Conservation (phyloP, 495 filamentous ascomycete genomes). For the Parathielavia hyrcaniae region DNA sequence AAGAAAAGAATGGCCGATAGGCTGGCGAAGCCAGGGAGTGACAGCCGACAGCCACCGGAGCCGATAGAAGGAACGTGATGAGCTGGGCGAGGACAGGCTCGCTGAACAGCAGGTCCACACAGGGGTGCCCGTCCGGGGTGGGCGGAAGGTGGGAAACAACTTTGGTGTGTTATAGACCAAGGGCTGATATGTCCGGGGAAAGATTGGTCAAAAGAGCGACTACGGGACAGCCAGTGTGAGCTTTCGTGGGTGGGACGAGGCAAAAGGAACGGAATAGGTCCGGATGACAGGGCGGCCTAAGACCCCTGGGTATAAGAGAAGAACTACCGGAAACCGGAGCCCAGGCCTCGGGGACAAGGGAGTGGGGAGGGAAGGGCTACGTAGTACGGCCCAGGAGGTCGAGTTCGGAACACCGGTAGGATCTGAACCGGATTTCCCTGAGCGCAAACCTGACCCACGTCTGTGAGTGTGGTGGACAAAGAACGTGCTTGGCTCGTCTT, state of each 20-base stretch:
- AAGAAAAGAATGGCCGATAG: constrained; percentile 11
- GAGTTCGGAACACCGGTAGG: constrained; percentile 48
- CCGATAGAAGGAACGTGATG: constrained; percentile 40
- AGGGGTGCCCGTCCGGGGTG: constrained; percentile 34
- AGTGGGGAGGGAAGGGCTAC: constrained; percentile 12
- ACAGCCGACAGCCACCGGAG: constrained; percentile 20
- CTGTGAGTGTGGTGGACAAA: constrained; percentile 40
- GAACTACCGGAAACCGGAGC: constrained; percentile 33
- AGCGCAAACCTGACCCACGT: constrained; percentile 44
- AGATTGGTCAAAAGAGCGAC: constrained; percentile 42
- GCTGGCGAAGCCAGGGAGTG: constrained; percentile 22
- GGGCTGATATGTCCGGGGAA: constrained; percentile 41
- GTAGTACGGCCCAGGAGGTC: constrained; percentile 38
- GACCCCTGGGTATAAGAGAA: constrained; percentile 45
- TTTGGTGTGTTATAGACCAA: constrained; percentile 49
- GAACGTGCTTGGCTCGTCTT: constrained; percentile 39
- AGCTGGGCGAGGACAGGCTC: constrained; percentile 39
- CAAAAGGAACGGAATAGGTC: constrained; percentile 32
- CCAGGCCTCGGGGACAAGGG: constrained; percentile 32
- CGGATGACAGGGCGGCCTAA: constrained; percentile 41
- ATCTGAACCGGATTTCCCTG: constrained; percentile 47
- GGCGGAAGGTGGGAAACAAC: constrained; percentile 44
- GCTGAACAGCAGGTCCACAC: constrained; percentile 39
- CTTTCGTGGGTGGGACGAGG: constrained; percentile 32
- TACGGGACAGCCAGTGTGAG: constrained; percentile 36